Conservation (phyloP, 176 grass and related monocot genomes). For the Triticum turgidum region DNA sequence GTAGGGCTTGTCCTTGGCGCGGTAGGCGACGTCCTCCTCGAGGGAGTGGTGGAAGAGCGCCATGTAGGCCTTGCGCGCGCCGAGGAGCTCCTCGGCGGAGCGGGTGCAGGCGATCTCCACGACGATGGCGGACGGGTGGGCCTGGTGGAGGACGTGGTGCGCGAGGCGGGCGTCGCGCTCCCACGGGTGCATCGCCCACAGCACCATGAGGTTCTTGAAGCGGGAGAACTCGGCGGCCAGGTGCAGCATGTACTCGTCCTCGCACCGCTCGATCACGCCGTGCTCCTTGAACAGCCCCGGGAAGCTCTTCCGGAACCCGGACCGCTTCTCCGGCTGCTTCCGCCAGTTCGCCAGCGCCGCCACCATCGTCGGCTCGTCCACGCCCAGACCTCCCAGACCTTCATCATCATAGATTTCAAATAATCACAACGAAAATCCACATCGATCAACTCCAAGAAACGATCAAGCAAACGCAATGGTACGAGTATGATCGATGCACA, state of each 20-base stretch:
- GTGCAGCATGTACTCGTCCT: constrained; percentile 63
- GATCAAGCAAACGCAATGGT: background rate
- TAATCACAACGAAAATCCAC: background rate
- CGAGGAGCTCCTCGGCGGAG: constrained; percentile 81
- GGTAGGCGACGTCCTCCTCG: constrained; percentile 90
- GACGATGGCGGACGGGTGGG: constrained; percentile 50
- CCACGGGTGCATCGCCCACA: constrained; percentile 94
- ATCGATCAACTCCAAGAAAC: background rate
- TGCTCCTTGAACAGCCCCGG: constrained; percentile 46
- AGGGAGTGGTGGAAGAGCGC: constrained; percentile 84
- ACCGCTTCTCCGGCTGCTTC: constrained; percentile 70
- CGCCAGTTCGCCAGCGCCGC: constrained; percentile 62
- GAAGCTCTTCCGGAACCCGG: constrained; percentile 64
- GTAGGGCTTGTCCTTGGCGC: constrained; percentile 60
- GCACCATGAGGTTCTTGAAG: constrained; percentile 82
- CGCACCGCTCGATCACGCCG: constrained; percentile 62
- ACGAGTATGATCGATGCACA: background rate
- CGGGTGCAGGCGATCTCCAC: constrained; percentile 82
- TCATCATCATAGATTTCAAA: background rate
- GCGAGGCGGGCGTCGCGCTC: constrained; percentile 82
- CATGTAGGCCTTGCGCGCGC: constrained; percentile 74
- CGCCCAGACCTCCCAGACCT: constrained; percentile 76
- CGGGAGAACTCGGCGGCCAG: constrained; percentile 75
- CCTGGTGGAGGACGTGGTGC: constrained; percentile 74
- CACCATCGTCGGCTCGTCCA: constrained; percentile 72